Evolutionary conservation across 805 yeast species (phyloP).

Genomic region (Pichia cephalocereana): DNA sequence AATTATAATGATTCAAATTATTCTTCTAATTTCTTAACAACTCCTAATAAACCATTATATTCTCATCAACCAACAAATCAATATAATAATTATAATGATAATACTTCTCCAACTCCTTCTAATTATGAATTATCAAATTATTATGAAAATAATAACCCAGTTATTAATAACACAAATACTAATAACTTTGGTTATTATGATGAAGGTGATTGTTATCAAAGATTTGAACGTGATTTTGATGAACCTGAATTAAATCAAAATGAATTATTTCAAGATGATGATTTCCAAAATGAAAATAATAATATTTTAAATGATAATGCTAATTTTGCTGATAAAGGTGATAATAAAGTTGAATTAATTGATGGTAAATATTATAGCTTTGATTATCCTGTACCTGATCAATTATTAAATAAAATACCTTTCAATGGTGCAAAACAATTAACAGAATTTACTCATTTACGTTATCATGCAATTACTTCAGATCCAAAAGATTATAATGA

Average conservation of each 20-base stretch:
- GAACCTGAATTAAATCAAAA: slow-evolving; percentile 20
- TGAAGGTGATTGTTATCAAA: slow-evolving; percentile 13
- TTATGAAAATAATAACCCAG: background rate
- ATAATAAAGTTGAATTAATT: slow-evolving; percentile 37
- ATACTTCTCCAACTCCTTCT: slow-evolving; percentile 8
- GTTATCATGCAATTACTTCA: slow-evolving; percentile 90
- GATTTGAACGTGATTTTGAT: slow-evolving; percentile 21
- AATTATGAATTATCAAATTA: slow-evolving; percentile 2
- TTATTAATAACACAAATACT: background rate
- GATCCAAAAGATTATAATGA: slow-evolving; percentile 65
- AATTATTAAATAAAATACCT: slow-evolving; percentile 41
- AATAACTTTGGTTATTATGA: no score
- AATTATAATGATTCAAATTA: background rate
- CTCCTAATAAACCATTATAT: background rate
- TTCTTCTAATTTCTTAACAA: slow-evolving; percentile 1
- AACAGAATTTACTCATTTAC: slow-evolving; percentile 62
- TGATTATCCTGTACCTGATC: slow-evolving; percentile 76
- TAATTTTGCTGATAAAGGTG: slow-evolving; percentile 22
- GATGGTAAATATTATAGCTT: slow-evolving; percentile 66
- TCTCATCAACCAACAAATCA: background rate
- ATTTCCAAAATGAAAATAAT: slow-evolving; percentile 3
- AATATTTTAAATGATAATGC: slow-evolving; percentile 12
- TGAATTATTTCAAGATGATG: slow-evolving; percentile 8
- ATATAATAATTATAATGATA: slow-evolving; percentile 1
- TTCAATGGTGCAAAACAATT: slow-evolving; percentile 29